Percentiles rank a stretch among this genome's conserved stretches.
phyloP scores from a whole-genome alignment of 495 filamentous ascomycete species.

The Hypoxylon perforatum region DNA sequence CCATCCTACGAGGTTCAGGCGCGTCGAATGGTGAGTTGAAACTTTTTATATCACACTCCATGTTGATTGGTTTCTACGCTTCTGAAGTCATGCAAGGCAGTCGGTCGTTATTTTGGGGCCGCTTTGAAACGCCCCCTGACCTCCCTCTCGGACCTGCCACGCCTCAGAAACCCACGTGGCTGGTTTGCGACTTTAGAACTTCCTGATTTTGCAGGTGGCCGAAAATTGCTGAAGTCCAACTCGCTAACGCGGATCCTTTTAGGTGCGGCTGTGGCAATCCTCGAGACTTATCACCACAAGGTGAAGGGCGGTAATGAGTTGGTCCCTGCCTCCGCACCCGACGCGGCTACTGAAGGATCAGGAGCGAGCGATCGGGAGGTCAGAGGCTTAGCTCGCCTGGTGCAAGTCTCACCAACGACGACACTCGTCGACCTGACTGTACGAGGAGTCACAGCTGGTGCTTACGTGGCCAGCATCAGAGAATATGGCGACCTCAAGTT shows the following conservation, averaged over 20 bases:
- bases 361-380: conserved; percentile 58
- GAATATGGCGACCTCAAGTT: conserved; percentile 89
- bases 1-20: conserved; percentile 91
- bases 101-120: conserved; percentile 22
- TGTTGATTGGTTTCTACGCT: conserved; percentile 4
- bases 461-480: conserved; percentile 83
- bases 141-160: conserved; percentile 10
- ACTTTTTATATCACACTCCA: conserved; percentile 14
- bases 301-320: conserved; percentile 42
- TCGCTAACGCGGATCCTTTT: conserved; percentile 36
- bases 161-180: conserved; percentile 9
- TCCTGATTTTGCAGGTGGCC: conserved; percentile 8
- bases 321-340: conserved; percentile 42
- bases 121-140: conserved; percentile 14
- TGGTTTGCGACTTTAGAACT: not conserved
- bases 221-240: conserved; percentile 4
- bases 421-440: conserved; percentile 91
- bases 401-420: conserved; percentile 77
- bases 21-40: conserved; percentile 77
- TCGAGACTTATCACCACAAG: conserved; percentile 80
- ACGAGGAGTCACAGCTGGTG: conserved; percentile 83
- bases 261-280: conserved; percentile 95
- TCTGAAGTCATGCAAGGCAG: conserved; percentile 21
- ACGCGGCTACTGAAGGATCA: conserved; percentile 61
- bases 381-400: conserved; percentile 81